Percentiles rank a stretch among this genome's conserved stretches.
These are phyloP conservation scores for Corylus americana DNA, from an alignment of 306 rosid species.

Conservation along the genomic window DNA sequence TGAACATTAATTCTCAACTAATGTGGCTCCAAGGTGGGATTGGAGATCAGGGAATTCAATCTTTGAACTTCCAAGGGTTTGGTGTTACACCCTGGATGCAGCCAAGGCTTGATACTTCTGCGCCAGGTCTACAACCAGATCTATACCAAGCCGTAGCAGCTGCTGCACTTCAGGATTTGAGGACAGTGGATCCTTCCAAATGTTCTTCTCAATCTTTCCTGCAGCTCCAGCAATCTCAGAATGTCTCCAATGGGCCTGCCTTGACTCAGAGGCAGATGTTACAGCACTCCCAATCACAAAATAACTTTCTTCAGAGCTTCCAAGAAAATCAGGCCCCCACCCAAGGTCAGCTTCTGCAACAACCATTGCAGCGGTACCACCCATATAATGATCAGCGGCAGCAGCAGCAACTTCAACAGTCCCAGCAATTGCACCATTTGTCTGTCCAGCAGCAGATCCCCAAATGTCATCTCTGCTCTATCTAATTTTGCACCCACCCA, in stretches of 20 bases:
- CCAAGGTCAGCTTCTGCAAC: conserved; percentile 56
- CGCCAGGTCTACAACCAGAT: conserved; percentile 78
- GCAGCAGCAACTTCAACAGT: conserved; percentile 40
- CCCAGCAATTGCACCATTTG: conserved; percentile 35
- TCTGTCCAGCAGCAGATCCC: conserved; percentile 66
- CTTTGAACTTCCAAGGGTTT: conserved; percentile 74
- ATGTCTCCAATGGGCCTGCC: conserved; percentile 61
- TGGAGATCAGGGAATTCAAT: conserved; percentile 77
- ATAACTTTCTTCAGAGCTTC: conserved; percentile 57
- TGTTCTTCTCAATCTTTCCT: conserved; percentile 55
- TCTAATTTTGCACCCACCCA: conserved; percentile 71
- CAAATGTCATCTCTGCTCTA: conserved; percentile 59
- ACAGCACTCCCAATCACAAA: conserved; percentile 76
- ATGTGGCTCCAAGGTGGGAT: conserved; percentile 78
- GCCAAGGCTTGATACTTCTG: conserved; percentile 73
- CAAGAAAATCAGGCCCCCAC: conserved; percentile 58
- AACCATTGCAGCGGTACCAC: conserved; percentile 59
- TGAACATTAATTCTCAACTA: conserved; percentile 68
- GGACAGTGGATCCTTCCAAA: conserved; percentile 73
- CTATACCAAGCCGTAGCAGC: conserved; percentile 91
- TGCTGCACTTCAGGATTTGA: conserved; percentile 90
- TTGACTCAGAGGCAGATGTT: conserved; percentile 74
- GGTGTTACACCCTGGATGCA: conserved; percentile 94
- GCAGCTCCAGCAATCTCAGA: conserved; percentile 82
- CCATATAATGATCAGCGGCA: conserved; percentile 44